Conservation (phyloP, 768 basidiomycete genomes). For the Russula abietina region DNA sequence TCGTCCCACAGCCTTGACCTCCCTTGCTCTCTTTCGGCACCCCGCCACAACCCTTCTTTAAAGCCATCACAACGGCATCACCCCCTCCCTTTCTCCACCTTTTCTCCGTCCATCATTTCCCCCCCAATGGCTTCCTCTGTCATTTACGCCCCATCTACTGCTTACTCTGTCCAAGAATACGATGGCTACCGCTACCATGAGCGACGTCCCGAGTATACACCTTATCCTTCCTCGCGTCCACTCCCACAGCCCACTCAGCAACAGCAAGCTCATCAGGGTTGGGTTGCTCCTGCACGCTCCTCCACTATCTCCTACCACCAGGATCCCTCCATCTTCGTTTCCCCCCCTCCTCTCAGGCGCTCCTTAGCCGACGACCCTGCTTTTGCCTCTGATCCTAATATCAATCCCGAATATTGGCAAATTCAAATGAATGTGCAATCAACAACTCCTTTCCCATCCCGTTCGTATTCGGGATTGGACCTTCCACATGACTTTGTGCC, state of each 20-base stretch:
- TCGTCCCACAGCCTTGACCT: neutral
- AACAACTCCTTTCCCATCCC: neutral
- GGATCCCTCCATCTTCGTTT: neutral
- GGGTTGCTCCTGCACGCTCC: slow-evolving; percentile 11
- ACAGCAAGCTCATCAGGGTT: slow-evolving; percentile 12
- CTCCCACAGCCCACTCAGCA: slow-evolving; percentile 6
- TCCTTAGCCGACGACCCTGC: slow-evolving; percentile 30
- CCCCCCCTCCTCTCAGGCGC: slow-evolving; percentile 10
- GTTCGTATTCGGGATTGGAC: slow-evolving; percentile 14
- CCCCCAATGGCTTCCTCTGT: slow-evolving; percentile 12
- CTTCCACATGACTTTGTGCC: slow-evolving; percentile 15
- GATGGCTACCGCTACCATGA: slow-evolving; percentile 4
- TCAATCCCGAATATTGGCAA: slow-evolving; percentile 29
- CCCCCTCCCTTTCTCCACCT: slow-evolving; percentile 2
- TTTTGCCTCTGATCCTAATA: slow-evolving; percentile 32
- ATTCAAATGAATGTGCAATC: neutral
- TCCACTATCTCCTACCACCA: slow-evolving; percentile 20
- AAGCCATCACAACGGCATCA: neutral
- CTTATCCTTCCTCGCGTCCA: neutral
- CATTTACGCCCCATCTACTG: slow-evolving; percentile 2
- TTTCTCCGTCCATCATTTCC: slow-evolving; percentile 16
- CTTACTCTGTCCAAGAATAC: slow-evolving; percentile 6
- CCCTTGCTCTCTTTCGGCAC: neutral
- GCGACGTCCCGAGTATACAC: slow-evolving; percentile 3
- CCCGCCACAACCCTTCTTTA: neutral